phyloP scores from a whole-genome alignment of 1,139 yeast genomes.

The Blastobotrys petasosporus region DNA sequence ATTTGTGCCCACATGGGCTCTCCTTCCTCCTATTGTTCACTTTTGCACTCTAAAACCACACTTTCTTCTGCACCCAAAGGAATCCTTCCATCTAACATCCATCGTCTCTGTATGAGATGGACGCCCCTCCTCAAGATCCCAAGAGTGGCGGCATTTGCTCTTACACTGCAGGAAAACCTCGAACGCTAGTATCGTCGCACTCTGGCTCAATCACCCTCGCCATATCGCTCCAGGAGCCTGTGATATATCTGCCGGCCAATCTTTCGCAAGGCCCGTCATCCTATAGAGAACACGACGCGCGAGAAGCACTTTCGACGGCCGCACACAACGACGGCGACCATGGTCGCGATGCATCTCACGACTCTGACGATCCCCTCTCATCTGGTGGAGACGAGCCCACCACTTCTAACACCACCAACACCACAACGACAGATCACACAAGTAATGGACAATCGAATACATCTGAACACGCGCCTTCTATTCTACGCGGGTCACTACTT shows the following conservation, averaged over 20 bases:
- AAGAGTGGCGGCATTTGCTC: conserved; percentile 18
- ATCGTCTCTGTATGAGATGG: too few relatives aligned
- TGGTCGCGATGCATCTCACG: neutral
- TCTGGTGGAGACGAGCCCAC: neutral
- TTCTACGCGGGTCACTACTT: conserved; percentile 73
- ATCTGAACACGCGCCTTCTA: conserved; percentile 58
- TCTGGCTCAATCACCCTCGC: conserved; percentile 31
- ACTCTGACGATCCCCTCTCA: neutral
- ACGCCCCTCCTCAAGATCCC: too few relatives aligned
- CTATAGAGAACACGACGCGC: conserved; percentile 22
- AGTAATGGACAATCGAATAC: neutral
- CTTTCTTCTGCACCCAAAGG: too few relatives aligned
- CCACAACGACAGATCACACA: too few relatives aligned
- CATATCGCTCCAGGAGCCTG: conserved; percentile 32
- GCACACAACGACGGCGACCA: neutral
- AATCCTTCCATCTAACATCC: too few relatives aligned
- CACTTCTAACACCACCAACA: neutral
- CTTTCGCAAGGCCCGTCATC: conserved; percentile 18
- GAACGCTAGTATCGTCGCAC: conserved; percentile 30
- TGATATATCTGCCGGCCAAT: conserved; percentile 27
- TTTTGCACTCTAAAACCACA: too few relatives aligned
- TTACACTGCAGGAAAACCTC: conserved; percentile 32
- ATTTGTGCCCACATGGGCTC: too few relatives aligned
- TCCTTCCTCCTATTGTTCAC: too few relatives aligned
- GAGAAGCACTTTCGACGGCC: conserved; percentile 6